Evolutionary conservation across 2,329 filamentous ascomycete genomes (phyloP), one percentile per base, ranked within the genome.

Genomic region (Diplodia intermedia): DNA sequence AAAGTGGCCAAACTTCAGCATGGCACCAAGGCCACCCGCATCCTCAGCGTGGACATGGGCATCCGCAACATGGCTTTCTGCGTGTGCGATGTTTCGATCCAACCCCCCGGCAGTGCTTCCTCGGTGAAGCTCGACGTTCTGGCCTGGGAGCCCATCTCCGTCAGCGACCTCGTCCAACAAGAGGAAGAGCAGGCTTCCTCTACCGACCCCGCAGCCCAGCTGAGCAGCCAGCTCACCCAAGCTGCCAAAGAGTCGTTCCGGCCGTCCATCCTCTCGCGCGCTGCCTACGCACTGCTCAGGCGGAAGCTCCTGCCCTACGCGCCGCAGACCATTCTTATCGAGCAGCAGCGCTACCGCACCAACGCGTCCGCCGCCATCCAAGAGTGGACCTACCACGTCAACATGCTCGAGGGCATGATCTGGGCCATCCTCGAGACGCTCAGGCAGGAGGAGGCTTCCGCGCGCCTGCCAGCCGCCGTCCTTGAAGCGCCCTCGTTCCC

Each of bases 321-420:
- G 0, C 91, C 92, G 0, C 89, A 88, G 3, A 85, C 90, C 65
- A 82, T 96, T 36, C 81, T 95, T 1, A 93, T 96, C 68, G 88
- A 90, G 73, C 82, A 86, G 1, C 88, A 90, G 71, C 83, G 88
- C 12, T 89, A 82, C 75, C 88, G 92, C 2, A 89, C 88, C 2
- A 85, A 84, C n/a, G 86, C 90, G 9, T 84, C 81, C 0, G 80
- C 86, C 0, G 85, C 88, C 0, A 88, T 96, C 1, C 86, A 89
- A 69, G 91, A 96, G 78, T 96, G 92, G 92, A 94, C 92, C 3
- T 76, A 95, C 50, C 84, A 91, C 1, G 92, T 96, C 9, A 94
- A 94, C 71, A 89, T 91, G 73, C 85, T 96, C 26, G 92, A 96
- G 77, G 88, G 88, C 4, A 95, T 95, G 88, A 79, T 96, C 0